phyloP scores from a whole-genome alignment of 352 stramenopile species.

The Phytopythium boreale region DNA sequence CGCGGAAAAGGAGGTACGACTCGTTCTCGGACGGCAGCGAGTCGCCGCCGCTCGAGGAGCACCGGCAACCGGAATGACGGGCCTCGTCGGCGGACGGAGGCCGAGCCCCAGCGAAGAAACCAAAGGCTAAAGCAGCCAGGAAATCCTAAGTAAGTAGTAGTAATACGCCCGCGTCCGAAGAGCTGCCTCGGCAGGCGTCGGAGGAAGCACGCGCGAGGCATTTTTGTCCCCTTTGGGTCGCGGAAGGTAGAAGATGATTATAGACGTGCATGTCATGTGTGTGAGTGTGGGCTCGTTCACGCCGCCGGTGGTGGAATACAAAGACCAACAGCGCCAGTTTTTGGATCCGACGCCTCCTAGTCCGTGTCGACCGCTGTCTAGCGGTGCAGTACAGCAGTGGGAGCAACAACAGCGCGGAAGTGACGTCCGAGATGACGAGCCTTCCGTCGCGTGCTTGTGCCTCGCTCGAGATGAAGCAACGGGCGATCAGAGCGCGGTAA shows the following conservation, averaged over 20 bases:
- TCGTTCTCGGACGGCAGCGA: constrained; percentile 54
- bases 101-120: constrained; percentile 4
- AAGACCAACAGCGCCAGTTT: background rate
- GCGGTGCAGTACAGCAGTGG: too few relatives aligned
- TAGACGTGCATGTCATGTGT: background rate
- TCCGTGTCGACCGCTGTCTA: background rate
- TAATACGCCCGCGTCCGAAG: background rate
- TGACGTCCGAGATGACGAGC: too few relatives aligned
- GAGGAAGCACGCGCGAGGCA: too few relatives aligned
- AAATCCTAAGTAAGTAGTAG: constrained; percentile 4
- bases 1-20: constrained; percentile 42
- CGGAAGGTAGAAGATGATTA: background rate
- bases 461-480: too few relatives aligned
- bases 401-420: too few relatives aligned
- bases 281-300: background rate
- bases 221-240: background rate
- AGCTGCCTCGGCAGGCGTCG: too few relatives aligned
- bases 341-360: background rate
- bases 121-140: constrained; percentile 1
- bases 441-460: too few relatives aligned
- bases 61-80: constrained; percentile 45
- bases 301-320: constrained; percentile 1
- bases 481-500: too few relatives aligned
- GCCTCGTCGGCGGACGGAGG: background rate
- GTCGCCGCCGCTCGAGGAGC: constrained; percentile 55